Evolutionary conservation across 192 early-diverging fungal genomes (phyloP).

Genomic region (Podila epicladia): DNA sequence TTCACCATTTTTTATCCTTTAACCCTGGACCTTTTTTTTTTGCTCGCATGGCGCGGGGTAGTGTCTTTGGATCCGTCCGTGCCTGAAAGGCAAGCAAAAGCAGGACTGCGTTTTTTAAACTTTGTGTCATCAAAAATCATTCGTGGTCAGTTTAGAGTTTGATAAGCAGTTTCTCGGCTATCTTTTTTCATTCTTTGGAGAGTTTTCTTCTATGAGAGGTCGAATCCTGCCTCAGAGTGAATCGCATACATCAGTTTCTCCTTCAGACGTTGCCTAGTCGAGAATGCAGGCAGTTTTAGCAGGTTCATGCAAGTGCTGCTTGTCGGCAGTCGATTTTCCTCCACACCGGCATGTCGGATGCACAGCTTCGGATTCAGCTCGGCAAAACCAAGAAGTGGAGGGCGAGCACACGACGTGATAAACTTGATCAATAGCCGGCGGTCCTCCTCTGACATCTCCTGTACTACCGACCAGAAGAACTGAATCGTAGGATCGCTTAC

Average conservation of each 20-base stretch:
- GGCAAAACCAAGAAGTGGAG: conserved; percentile 91
- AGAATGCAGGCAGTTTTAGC: conserved; percentile 88
- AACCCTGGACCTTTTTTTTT: too few species aligned
- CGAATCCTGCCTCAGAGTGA: conserved; percentile 89
- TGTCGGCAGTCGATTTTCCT: conserved; percentile 81
- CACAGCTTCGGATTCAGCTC: conserved; percentile 77
- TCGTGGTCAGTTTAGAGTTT: too few species aligned
- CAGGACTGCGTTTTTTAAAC: too few species aligned
- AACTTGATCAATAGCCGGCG: conserved; percentile 78
- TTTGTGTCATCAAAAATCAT: too few species aligned
- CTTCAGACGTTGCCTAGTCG: conserved; percentile 60
- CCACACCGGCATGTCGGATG: conserved; percentile 73
- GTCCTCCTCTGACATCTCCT: conserved; percentile 57
- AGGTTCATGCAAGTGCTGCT: conserved; percentile 90
- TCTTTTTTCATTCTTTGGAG: not conserved
- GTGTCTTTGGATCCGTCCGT: too few species aligned
- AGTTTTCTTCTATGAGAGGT: conserved; percentile 70
- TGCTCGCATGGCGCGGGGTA: too few species aligned
- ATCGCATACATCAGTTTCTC: conserved; percentile 91
- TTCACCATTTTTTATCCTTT: too few species aligned
- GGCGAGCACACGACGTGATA: conserved; percentile 90
- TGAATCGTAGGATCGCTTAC: conserved; percentile 78
- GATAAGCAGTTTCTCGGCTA: not conserved
- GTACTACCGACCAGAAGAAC: conserved; percentile 68
- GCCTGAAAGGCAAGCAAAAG: too few species aligned